Conservation (phyloP, 2,329 filamentous ascomycete species). For the Colletotrichum cordylinicola region DNA sequence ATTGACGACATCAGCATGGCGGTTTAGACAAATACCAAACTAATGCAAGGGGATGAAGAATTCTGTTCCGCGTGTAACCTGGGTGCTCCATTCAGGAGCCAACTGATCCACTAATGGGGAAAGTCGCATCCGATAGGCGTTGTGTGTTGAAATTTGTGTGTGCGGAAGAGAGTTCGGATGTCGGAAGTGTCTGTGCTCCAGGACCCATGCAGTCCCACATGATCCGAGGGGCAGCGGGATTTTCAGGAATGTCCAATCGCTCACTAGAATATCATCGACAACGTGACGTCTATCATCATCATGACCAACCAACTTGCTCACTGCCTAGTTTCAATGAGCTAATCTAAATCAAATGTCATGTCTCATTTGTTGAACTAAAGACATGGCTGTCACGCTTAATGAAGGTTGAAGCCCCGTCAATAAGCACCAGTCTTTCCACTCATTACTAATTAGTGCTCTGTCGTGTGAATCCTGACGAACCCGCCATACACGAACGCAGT, state of each 20-base stretch:
- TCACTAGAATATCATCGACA: background rate
- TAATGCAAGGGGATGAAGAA: slow-evolving; percentile 5
- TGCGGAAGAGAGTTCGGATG: background rate
- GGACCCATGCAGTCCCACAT: background rate
- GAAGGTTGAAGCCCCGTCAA: background rate
- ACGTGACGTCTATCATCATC: background rate
- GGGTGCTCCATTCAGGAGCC: background rate
- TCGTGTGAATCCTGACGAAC: background rate
- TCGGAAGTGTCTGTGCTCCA: background rate
- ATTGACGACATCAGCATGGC: background rate
- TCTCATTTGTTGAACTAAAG: background rate
- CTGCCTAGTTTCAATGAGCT: background rate
- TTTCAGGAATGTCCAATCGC: background rate
- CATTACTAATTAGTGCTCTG: background rate
- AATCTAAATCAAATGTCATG: background rate
- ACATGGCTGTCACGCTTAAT: background rate
- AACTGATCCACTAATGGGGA: slow-evolving; percentile 10
- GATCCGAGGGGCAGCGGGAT: background rate
- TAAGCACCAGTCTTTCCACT: background rate
- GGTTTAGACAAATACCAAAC: background rate
- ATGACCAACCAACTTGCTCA: background rate
- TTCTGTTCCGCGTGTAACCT: background rate
- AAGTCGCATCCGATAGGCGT: background rate
- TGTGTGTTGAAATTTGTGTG: background rate
- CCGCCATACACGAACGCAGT: background rate